Percentiles rank a stretch among this genome's conserved stretches.
phyloP scores from a whole-genome alignment of 768 basidiomycete species.

The Hericium rajendrae region DNA sequence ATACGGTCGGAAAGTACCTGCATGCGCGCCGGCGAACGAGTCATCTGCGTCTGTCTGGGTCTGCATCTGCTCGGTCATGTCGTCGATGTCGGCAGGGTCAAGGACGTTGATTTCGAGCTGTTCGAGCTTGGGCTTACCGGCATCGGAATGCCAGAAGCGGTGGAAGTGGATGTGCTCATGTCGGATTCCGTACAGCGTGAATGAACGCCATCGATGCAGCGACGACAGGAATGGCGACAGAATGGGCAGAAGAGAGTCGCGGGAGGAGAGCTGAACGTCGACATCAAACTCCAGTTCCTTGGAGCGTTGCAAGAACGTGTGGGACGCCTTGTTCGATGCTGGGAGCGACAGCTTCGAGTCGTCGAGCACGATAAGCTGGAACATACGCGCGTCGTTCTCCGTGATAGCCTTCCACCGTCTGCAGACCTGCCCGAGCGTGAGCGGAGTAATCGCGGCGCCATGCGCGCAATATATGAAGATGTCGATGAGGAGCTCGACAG shows the following conservation, averaged over 20 bases:
- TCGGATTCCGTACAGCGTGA: slow-evolving; percentile 30
- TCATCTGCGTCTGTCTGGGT: neutral
- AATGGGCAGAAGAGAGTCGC: slow-evolving; percentile 49
- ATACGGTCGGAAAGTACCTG: slow-evolving; percentile 7
- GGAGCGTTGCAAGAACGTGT: slow-evolving; percentile 46
- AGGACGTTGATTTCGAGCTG: slow-evolving; percentile 16
- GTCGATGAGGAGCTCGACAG: slow-evolving; percentile 53
- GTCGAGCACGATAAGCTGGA: slow-evolving; percentile 49
- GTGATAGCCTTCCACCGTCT: slow-evolving; percentile 48
- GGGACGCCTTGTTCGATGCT: slow-evolving; percentile 37
- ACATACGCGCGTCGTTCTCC: slow-evolving; percentile 44
- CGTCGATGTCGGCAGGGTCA: slow-evolving; percentile 9
- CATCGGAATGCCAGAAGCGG: slow-evolving; percentile 17
- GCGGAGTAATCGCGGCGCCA: slow-evolving; percentile 31
- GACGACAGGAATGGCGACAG: slow-evolving; percentile 52
- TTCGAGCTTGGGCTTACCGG: slow-evolving; percentile 12
- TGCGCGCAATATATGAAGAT: slow-evolving; percentile 37
- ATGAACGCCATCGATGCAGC: slow-evolving; percentile 48
- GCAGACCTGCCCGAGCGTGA: slow-evolving; percentile 46
- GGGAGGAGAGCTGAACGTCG: slow-evolving; percentile 35
- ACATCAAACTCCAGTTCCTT: slow-evolving; percentile 46
- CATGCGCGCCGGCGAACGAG: neutral
- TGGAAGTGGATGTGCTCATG: slow-evolving; percentile 22
- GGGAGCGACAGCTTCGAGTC: slow-evolving; percentile 27
- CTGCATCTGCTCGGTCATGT: slow-evolving; percentile 3